Conservation (phyloP, 1,139 yeast genomes). For the Magnusiomyces suaveolens region DNA sequence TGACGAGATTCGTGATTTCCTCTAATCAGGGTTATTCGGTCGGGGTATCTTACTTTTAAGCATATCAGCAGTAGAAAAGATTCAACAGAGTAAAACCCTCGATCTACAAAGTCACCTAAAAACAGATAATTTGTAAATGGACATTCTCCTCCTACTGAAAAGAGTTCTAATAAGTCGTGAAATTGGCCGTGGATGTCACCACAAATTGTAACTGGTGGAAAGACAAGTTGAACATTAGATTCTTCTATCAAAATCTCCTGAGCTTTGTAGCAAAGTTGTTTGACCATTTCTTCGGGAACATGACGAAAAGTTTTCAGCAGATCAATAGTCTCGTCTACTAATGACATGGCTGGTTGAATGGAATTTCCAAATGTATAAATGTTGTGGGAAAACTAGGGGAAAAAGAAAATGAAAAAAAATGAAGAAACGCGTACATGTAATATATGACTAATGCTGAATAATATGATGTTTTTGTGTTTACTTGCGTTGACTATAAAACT, state of each 20-base stretch:
- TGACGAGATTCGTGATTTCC: slow-evolving; percentile 97
- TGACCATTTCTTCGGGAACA: slow-evolving; percentile 71
- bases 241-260: slow-evolving; percentile 84
- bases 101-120: slow-evolving; percentile 79
- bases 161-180: slow-evolving; percentile 80
- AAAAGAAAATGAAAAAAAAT: no score
- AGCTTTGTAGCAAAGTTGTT: slow-evolving; percentile 74
- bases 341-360: slow-evolving; percentile 5
- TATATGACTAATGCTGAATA: no score
- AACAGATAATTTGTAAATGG: slow-evolving; percentile 69
- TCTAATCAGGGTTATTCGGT: slow-evolving; percentile 80
- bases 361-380: neutral
- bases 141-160: slow-evolving; percentile 76
- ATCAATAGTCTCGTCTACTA: slow-evolving; percentile 39
- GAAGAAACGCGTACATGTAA: no score
- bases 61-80: slow-evolving; percentile 65
- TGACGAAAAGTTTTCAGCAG: slow-evolving; percentile 65
- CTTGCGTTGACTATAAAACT: no score
- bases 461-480: no score
- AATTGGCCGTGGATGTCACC: slow-evolving; percentile 98
- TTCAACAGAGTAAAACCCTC: slow-evolving; percentile 92
- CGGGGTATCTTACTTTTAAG: slow-evolving; percentile 88
- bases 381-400: no score
- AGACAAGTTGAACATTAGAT: slow-evolving; percentile 88
- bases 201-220: slow-evolving; percentile 91